A percentile compares a stretch with the other conserved stretches of the same genome.
Evolutionary conservation across 352 stramenopile species (phyloP).

Genomic region (Pythium aristosporum): DNA sequence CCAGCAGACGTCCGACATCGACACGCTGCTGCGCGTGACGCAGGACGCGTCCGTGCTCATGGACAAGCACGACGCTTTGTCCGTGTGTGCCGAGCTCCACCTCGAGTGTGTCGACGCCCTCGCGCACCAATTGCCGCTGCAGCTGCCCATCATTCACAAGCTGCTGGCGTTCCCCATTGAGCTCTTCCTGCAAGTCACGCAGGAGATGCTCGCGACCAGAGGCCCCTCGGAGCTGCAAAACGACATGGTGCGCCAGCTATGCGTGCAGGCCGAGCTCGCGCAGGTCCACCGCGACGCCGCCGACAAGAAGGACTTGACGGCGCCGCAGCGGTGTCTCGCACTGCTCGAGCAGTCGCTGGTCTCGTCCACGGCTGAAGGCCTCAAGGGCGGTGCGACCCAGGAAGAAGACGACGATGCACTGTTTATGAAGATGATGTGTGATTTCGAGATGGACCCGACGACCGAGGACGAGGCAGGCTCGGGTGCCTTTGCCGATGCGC

Average conservation of each 20-base stretch:
- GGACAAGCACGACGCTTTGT: conserved; percentile 14
- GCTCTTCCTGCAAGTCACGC: conserved; percentile 26
- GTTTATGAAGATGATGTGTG: conserved; percentile 31
- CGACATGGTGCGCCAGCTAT: conserved; percentile 24
- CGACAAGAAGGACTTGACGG: conserved; percentile 8
- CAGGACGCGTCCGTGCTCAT: conserved; percentile 15
- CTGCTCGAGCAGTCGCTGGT: conserved; percentile 20
- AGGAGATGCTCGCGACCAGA: conserved; percentile 24
- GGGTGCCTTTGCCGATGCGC: conserved; percentile 16
- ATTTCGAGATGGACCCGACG: conserved; percentile 24
- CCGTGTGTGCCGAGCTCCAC: conserved; percentile 20
- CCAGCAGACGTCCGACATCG: neutral
- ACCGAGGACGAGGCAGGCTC: conserved; percentile 11
- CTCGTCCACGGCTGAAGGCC: neutral
- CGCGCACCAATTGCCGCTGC: conserved; percentile 11
- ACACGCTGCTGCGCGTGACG: conserved; percentile 9
- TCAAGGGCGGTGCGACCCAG: conserved; percentile 9
- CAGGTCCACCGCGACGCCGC: conserved; percentile 18
- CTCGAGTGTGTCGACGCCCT: conserved; percentile 25
- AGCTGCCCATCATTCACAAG: neutral
- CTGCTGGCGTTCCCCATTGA: conserved; percentile 22
- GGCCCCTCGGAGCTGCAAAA: conserved; percentile 7
- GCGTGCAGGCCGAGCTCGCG: conserved; percentile 24
- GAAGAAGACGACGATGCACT: conserved; percentile 28
- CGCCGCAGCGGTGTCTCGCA: conserved; percentile 6